Evolutionary conservation across 2,329 filamentous ascomycete genomes (phyloP), one percentile per base, ranked within the genome.

Genomic region (Fusarium sulawesiense): DNA sequence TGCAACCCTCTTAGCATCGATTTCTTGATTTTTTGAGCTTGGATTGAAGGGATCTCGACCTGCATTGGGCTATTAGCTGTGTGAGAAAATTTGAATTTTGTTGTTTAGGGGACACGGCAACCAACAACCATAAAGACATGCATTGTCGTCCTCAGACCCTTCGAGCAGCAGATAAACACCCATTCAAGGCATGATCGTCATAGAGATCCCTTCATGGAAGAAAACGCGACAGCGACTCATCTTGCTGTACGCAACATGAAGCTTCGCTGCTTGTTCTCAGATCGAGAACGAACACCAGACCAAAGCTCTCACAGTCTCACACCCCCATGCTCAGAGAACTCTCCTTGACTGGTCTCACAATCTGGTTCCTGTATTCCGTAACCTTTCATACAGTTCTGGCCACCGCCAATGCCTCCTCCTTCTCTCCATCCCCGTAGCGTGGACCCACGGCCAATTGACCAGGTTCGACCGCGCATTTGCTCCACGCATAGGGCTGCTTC

Each of bases 401-500:
- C 50, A 64, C 53, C 46, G 12, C 41, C 48, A 65, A 47, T 46
- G 60, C 50, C 51, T 64, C 60, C 37, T 57, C 47, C 21, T 51
- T 27, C 32, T 40, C 48, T 34, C 48, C 23, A 32, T 70, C 61
- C 27, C 59, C 40, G 20, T 62, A 48, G 29, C 34, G 59, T 68
- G 56, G 65, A 64, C 56, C 60, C 54, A 49, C 55, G 53, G 40
- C 68, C 73, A 75, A 75, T 75, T 40, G 63, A 65, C 59, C 53
- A 63, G 21, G 45, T 54, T 50, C 37, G 32, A 34, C 49, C 50
- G 34, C 51, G 61, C 60, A 54, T 63, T 63, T 50, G 60, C 74
- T 76, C 74, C 74, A 76, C 74, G 73, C 59, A 56, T 76, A 76
- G 74, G 74, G 74, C 74, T 76, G 74, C 59, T 73, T 62, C 50